A percentile compares a stretch with the other conserved stretches of the same genome.
Evolutionary conservation across 169 alveolate genomes (phyloP).

Genomic region (Eimeria necatrix): DNA sequence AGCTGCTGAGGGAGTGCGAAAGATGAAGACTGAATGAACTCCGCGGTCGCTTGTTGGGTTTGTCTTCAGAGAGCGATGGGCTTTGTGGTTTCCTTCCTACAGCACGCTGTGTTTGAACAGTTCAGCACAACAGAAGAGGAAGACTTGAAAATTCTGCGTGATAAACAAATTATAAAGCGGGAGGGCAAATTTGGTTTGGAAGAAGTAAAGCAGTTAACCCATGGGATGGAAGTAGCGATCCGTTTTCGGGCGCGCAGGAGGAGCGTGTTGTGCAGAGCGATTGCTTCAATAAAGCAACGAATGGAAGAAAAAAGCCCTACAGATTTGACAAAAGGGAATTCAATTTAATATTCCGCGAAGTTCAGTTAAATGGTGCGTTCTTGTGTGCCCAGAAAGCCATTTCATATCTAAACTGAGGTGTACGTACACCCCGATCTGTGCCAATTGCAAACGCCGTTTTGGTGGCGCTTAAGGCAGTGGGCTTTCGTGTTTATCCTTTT

Average conservation of each 20-base stretch:
- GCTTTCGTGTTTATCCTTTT: neutral
- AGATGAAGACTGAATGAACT: too few species aligned
- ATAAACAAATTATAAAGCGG: neutral
- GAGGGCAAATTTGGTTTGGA: neutral
- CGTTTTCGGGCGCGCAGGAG: neutral
- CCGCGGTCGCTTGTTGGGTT: too few species aligned
- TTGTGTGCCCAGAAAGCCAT: neutral
- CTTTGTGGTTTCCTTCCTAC: neutral
- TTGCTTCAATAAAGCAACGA: neutral
- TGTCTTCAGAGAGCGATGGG: neutral
- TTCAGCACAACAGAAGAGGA: conserved; percentile 24
- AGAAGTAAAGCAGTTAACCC: neutral
- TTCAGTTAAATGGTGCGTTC: too few species aligned
- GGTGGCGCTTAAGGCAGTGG: too few species aligned
- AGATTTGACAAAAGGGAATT: neutral
- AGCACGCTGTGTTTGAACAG: neutral
- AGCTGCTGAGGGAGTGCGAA: too few species aligned
- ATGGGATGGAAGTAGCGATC: neutral
- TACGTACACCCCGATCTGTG: neutral
- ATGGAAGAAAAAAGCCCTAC: neutral
- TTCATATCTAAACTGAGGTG: neutral
- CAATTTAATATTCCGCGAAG: neutral
- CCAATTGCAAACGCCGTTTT: neutral
- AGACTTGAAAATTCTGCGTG: neutral
- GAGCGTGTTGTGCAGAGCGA: neutral